phyloP scores from a whole-genome alignment of 2,329 filamentous ascomycete species.

The Neurospora sp. region DNA sequence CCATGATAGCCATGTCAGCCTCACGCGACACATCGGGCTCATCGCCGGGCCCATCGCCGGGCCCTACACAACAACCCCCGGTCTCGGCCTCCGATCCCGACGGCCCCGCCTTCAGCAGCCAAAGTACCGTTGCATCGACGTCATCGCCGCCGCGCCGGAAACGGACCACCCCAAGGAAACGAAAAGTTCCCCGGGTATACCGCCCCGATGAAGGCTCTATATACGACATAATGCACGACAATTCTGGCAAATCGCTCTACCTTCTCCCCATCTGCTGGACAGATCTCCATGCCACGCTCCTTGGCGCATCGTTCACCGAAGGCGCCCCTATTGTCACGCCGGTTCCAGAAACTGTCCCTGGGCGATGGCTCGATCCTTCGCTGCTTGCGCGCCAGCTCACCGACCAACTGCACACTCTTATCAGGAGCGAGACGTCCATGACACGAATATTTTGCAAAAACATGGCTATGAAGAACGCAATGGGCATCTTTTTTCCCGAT shows the following conservation, averaged over 20 bases:
- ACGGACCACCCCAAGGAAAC: not conserved
- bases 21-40: slow-evolving; percentile 6
- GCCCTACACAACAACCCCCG: not conserved
- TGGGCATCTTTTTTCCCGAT: slow-evolving; percentile 34
- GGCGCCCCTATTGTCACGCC: slow-evolving; percentile 32
- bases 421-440: slow-evolving; percentile 24
- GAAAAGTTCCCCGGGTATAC: slow-evolving; percentile 14
- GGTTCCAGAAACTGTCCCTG: slow-evolving; percentile 21
- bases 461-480: slow-evolving; percentile 32
- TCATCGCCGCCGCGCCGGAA: not conserved
- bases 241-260: slow-evolving; percentile 39
- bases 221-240: slow-evolving; percentile 40
- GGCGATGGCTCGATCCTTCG: slow-evolving; percentile 25
- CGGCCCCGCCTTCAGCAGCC: not conserved
- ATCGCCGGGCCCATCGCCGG: not conserved
- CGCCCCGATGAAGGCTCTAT: slow-evolving; percentile 39
- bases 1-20: slow-evolving; percentile 18
- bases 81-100: not conserved
- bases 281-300: slow-evolving; percentile 37
- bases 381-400: slow-evolving; percentile 32
- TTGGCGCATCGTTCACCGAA: slow-evolving; percentile 37
- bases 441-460: slow-evolving; percentile 25
- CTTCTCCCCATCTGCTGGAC: slow-evolving; percentile 47
- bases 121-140: not conserved
- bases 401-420: slow-evolving; percentile 30